A percentile compares a stretch with the other conserved stretches of the same genome.
Evolutionary conservation across 164 flowering plant species (phyloP).

Genomic region (Liriodendron chinense): DNA sequence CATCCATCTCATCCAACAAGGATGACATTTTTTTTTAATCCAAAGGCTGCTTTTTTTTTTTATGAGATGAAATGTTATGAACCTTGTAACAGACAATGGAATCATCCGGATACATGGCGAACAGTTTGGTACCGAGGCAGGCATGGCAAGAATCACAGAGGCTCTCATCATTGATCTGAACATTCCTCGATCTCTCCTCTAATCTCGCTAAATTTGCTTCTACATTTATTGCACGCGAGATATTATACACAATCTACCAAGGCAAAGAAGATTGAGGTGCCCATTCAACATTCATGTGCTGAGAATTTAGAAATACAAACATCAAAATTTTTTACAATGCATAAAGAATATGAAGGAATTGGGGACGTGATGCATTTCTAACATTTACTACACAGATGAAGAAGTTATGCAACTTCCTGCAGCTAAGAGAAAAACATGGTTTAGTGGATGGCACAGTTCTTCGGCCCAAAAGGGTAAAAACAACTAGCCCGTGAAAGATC

Average conservation of each 20-base stretch:
- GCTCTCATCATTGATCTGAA: conserved; percentile 94
- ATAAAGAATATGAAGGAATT: not conserved
- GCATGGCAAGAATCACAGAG: conserved; percentile 95
- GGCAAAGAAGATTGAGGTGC: not conserved
- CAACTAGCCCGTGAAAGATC: not conserved
- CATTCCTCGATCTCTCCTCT: conserved; percentile 89
- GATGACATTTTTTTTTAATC: not conserved
- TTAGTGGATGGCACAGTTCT: too few species aligned
- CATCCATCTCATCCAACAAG: not conserved
- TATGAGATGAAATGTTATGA: conserved; percentile 13
- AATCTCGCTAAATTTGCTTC: conserved; percentile 76
- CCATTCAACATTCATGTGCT: not conserved
- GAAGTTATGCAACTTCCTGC: not conserved
- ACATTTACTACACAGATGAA: not conserved
- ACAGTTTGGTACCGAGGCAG: conserved; percentile 93
- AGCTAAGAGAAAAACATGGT: not conserved
- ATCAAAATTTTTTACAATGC: not conserved
- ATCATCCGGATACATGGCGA: conserved; percentile 99
- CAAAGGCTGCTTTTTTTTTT: too few species aligned
- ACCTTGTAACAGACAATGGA: conserved; percentile 97
- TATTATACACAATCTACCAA: conserved; percentile 71
- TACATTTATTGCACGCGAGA: conserved; percentile 71
- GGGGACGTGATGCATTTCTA: not conserved
- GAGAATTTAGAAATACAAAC: not conserved
- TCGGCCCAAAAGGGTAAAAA: not conserved